phyloP scores from a whole-genome alignment of 2,329 filamentous ascomycete genomes.

The Coleophoma crateriformis region DNA sequence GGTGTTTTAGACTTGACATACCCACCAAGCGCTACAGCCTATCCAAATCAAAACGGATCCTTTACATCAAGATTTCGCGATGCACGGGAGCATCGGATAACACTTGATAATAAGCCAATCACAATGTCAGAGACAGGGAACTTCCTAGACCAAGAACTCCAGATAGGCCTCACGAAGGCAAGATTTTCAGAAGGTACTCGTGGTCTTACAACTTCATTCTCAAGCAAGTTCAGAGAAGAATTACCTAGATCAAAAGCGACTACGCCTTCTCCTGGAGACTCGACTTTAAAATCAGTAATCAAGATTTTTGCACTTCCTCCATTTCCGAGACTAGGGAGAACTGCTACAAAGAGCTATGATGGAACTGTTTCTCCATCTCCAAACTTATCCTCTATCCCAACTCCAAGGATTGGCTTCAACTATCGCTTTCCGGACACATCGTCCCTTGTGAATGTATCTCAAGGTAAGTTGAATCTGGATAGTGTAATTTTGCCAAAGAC shows the following conservation, averaged over 20 bases:
- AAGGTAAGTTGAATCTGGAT: not conserved
- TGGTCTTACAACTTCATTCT: too few relatives aligned
- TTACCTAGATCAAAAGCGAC: slow-evolving; percentile 9
- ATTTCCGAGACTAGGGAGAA: slow-evolving; percentile 9
- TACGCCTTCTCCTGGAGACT: slow-evolving; percentile 1
- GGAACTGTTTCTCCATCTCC: slow-evolving; percentile 9
- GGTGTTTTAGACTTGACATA: too few relatives aligned
- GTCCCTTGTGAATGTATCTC: not conserved
- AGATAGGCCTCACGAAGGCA: too few relatives aligned
- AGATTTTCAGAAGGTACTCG: too few relatives aligned
- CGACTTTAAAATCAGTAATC: not conserved
- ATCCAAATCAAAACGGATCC: too few relatives aligned
- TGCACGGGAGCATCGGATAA: too few relatives aligned
- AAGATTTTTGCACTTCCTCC: slow-evolving; percentile 9
- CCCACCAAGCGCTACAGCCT: too few relatives aligned
- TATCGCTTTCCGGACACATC: not conserved
- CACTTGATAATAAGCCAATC: too few relatives aligned
- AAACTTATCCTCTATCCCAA: slow-evolving; percentile 14
- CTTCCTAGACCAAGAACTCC: too few relatives aligned
- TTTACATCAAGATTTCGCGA: too few relatives aligned
- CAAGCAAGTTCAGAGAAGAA: slow-evolving; percentile 13
- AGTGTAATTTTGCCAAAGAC: not conserved
- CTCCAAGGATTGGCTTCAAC: slow-evolving; percentile 8
- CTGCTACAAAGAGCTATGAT: slow-evolving; percentile 15
- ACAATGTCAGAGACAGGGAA: too few relatives aligned